Evolutionary conservation across 441 rosid species (phyloP).

Genomic region (Manihot esculenta): DNA sequence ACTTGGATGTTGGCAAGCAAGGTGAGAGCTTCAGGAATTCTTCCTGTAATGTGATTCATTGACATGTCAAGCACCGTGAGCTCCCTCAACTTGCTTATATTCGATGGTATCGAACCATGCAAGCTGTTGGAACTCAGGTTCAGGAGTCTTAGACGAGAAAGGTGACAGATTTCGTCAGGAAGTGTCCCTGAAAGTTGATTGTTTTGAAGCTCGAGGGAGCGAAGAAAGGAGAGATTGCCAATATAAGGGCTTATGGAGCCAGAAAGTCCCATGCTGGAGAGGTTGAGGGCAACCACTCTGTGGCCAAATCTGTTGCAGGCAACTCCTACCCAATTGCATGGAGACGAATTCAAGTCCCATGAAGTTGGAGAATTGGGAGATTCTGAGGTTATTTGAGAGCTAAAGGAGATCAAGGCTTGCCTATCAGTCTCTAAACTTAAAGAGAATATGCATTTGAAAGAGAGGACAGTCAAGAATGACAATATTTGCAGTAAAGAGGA

Average conservation of each 20-base stretch:
- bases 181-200: slow-evolving; percentile 42
- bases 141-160: slow-evolving; percentile 34
- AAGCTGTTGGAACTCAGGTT: slow-evolving; percentile 47
- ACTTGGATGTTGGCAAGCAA: slow-evolving; percentile 32
- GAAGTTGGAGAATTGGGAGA: slow-evolving; percentile 30
- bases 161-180: slow-evolving; percentile 42
- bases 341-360: slow-evolving; percentile 40
- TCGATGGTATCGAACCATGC: slow-evolving; percentile 37
- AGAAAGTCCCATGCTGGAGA: slow-evolving; percentile 22
- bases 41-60: slow-evolving; percentile 42
- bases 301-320: slow-evolving; percentile 28
- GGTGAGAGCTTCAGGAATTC: slow-evolving; percentile 34
- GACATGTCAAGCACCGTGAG: slow-evolving; percentile 42
- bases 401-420: slow-evolving; percentile 43
- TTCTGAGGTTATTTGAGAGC: slow-evolving; percentile 30
- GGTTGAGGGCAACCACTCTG: slow-evolving; percentile 34
- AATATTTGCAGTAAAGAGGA: slow-evolving; percentile 22
- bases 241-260: slow-evolving; percentile 48
- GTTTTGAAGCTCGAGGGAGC: slow-evolving; percentile 43
- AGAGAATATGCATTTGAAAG: slow-evolving; percentile 1
- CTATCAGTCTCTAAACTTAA: slow-evolving; percentile 36
- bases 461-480: background rate
- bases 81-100: slow-evolving; percentile 30
- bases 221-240: slow-evolving; percentile 48
- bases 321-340: slow-evolving; percentile 54